Percentiles rank a stretch among this genome's conserved stretches.
phyloP scores from a whole-genome alignment of 306 rosid genomes.

The Dryas octopetala region DNA sequence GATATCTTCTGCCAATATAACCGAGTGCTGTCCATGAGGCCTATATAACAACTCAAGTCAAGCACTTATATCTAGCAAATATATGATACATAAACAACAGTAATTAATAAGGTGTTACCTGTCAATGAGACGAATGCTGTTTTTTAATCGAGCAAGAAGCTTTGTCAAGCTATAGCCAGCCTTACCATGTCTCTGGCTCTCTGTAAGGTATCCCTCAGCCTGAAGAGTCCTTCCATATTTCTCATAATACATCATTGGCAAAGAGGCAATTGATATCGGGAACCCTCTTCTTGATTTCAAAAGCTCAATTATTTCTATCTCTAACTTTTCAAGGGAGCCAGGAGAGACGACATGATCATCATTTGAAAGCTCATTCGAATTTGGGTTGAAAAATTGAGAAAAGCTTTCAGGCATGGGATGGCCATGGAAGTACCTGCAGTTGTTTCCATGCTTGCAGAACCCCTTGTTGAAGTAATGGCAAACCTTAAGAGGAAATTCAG shows the following conservation, averaged over 20 bases:
- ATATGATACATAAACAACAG: neutral
- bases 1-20: conserved; percentile 44
- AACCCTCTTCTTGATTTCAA: conserved; percentile 42
- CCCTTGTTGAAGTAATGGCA: conserved; percentile 54
- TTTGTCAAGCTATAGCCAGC: conserved; percentile 46
- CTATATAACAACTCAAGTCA: conserved; percentile 24
- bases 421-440: conserved; percentile 45
- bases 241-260: conserved; percentile 46
- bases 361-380: conserved; percentile 30
- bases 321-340: conserved; percentile 39
- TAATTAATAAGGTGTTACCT: conserved; percentile 23
- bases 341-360: conserved; percentile 31
- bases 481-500: conserved; percentile 40
- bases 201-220: conserved; percentile 51
- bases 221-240: conserved; percentile 43
- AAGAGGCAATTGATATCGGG: conserved; percentile 46
- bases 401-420: conserved; percentile 28
- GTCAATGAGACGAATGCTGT: conserved; percentile 45
- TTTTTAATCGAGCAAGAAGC: conserved; percentile 48
- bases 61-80: neutral
- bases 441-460: conserved; percentile 47
- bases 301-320: conserved; percentile 42
- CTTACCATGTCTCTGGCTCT: conserved; percentile 51
- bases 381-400: conserved; percentile 20
- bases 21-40: conserved; percentile 53